Evolutionary conservation across 345 rosid genomes (phyloP).

Genomic region (Microcos paniculata): DNA sequence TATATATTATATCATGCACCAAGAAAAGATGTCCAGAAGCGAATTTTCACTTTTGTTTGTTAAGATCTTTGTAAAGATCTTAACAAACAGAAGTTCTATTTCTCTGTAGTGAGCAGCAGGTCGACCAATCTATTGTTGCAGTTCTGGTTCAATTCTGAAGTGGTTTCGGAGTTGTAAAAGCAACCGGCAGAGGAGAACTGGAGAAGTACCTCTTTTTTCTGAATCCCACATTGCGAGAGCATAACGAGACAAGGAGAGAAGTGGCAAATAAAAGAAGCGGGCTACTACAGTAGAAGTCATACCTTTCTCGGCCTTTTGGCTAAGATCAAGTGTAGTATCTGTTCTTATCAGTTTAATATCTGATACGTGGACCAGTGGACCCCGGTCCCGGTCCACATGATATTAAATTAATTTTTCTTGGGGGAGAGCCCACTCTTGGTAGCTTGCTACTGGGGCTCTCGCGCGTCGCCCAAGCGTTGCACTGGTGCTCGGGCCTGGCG

Average conservation of each 20-base stretch:
- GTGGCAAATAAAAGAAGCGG: background rate
- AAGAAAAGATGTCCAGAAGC: too few species aligned
- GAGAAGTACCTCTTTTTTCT: background rate
- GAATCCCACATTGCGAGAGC: background rate
- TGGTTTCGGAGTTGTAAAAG: too few species aligned
- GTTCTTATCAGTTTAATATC: background rate
- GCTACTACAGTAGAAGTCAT: conserved; percentile 27
- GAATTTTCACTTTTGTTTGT: too few species aligned
- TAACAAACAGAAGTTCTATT: too few species aligned
- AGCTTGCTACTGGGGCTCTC: too few species aligned
- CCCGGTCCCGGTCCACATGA: accelerated
- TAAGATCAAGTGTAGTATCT: conserved; percentile 25
- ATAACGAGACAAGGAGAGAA: background rate
- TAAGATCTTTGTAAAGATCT: background rate
- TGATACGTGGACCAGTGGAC: background rate
- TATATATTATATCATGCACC: background rate
- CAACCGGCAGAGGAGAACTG: background rate
- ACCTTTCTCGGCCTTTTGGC: conserved; percentile 71
- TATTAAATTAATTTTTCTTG: background rate
- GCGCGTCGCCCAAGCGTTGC: too few species aligned
- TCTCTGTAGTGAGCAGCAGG: background rate
- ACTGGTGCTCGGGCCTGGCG: too few species aligned
- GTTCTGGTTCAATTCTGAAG: background rate
- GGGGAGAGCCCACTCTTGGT: too few species aligned
- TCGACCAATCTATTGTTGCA: background rate